Percentiles rank a stretch among this genome's conserved stretches.
Evolutionary conservation across 2,329 filamentous ascomycete genomes (phyloP).

Genomic region (Didymella lethalis): DNA sequence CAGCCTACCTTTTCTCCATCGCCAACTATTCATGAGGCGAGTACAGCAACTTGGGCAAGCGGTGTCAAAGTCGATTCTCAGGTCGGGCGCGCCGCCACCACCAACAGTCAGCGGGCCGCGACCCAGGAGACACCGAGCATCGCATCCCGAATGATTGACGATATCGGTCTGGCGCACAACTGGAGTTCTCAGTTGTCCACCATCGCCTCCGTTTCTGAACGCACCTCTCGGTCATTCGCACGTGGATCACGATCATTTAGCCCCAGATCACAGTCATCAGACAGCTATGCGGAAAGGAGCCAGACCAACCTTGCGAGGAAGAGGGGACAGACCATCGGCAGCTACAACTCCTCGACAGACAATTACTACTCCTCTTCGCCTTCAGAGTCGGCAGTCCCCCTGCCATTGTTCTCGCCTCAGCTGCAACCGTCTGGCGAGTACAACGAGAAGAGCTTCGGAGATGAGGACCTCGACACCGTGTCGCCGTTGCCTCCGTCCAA

Average conservation of each 20-base stretch:
- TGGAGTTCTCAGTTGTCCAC: conserved; percentile 53
- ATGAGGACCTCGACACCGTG: conserved; percentile 51
- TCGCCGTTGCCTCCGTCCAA: conserved; percentile 50
- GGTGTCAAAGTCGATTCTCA: conserved; percentile 49
- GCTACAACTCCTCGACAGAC: conserved; percentile 45
- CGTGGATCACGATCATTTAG: conserved; percentile 44
- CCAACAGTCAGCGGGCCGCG: conserved; percentile 47
- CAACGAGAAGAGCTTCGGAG: conserved; percentile 42
- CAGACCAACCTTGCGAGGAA: conserved; percentile 34
- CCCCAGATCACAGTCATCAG: conserved; percentile 44
- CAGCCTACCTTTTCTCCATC: conserved; percentile 39
- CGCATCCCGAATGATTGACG: conserved; percentile 50
- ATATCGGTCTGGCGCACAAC: conserved; percentile 47
- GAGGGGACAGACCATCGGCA: conserved; percentile 45
- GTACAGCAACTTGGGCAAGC: conserved; percentile 44
- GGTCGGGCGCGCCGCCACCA: conserved; percentile 47
- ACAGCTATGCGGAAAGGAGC: conserved; percentile 38
- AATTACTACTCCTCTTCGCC: conserved; percentile 39
- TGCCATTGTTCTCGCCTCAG: conserved; percentile 46
- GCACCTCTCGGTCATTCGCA: conserved; percentile 45
- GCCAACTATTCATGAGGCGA: conserved; percentile 48
- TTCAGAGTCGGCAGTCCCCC: conserved; percentile 47
- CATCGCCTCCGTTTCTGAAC: conserved; percentile 49
- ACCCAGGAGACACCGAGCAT: conserved; percentile 45
- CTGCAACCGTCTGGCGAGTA: conserved; percentile 31